These are phyloP conservation scores for Colletotrichum spinosum DNA, from an alignment of 2,329 filamentous ascomycete genomes.

Conservation along the genomic window DNA sequence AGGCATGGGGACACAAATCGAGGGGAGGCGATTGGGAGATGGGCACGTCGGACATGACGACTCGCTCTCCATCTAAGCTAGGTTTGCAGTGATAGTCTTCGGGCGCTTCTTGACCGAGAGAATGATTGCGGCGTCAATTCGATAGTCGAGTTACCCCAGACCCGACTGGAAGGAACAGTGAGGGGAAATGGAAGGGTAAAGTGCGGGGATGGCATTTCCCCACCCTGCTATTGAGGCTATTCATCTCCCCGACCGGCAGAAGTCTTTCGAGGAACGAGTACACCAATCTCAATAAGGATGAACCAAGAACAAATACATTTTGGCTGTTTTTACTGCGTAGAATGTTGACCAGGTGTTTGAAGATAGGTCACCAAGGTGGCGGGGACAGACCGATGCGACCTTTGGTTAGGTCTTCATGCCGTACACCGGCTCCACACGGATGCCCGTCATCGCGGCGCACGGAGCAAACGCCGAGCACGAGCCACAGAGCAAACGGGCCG, in stretches of 20 bases:
- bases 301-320: no score
- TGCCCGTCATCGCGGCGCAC: constrained; percentile 11
- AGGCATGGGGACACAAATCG: no score
- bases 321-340: no score
- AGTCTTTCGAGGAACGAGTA: background rate
- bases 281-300: background rate
- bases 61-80: background rate
- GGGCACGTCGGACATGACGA: no score
- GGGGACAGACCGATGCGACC: no score
- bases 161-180: constrained; percentile 12
- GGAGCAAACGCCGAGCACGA: constrained; percentile 13
- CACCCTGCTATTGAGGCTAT: constrained; percentile 37
- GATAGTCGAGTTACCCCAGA: background rate
- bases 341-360: no score
- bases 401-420: no score
- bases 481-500: constrained; percentile 8
- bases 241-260: constrained; percentile 25
- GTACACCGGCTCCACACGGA: no score
- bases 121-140: background rate
- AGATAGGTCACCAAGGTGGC: no score
- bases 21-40: background rate
- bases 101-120: constrained; percentile 22
- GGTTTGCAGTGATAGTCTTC: constrained; percentile 4
- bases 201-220: constrained; percentile 30
- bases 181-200: constrained; percentile 19